Evolutionary conservation across 2,329 filamentous ascomycete genomes (phyloP), one percentile per base, ranked within the genome.

Genomic region (Aureobasidium sp.): DNA sequence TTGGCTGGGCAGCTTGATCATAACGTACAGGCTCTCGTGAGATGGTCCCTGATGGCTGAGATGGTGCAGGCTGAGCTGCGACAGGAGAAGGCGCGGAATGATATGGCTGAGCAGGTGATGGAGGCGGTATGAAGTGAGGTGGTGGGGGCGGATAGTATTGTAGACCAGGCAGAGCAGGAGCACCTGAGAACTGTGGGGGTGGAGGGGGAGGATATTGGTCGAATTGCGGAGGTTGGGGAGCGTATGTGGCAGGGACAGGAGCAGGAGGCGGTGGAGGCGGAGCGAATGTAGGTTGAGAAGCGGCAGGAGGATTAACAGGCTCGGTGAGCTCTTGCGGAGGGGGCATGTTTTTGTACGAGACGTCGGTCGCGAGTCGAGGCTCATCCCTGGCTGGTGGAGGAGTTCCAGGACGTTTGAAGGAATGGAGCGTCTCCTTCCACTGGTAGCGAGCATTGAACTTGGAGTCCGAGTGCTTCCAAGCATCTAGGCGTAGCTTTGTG

Each of bases 391-490:
- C 76, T 60, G 79, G 77, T 42, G 80, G 78, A 64, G 78, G 74
- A 62, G 78, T 74, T 64, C 78, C 77, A 65, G 75, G 75, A 67
- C 81, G 82, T 48, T 85, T 81, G 70, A 91, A 89, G 14, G 85
- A 84, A 72, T 94, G 92, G 14, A 96, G 78, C 41, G 89, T 77
- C 44, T 87, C 84, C 71, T 92, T 95, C 92, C 92, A 97, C 68
- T 95, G 91, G 62, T 84, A 82, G 3, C 91, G 83, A 71, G 95
- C 91, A 21, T 82, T 78, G 63, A 92, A 84, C 70, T 90, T 88
- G 75, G 96, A 91, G 63, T 95, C 90, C 69, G 90, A 94, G 63
- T 86, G 81, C 63, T 89, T 82, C 71, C 94, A 97, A 70, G 93
- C 89, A 61, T 92, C 88, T 54, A 93, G 89, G 66, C 86, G 91